A percentile compares a stretch with the other conserved stretches of the same genome.
Evolutionary conservation across 106 monocot genomes (phyloP).

Genomic region (Cymbidium sinense): DNA sequence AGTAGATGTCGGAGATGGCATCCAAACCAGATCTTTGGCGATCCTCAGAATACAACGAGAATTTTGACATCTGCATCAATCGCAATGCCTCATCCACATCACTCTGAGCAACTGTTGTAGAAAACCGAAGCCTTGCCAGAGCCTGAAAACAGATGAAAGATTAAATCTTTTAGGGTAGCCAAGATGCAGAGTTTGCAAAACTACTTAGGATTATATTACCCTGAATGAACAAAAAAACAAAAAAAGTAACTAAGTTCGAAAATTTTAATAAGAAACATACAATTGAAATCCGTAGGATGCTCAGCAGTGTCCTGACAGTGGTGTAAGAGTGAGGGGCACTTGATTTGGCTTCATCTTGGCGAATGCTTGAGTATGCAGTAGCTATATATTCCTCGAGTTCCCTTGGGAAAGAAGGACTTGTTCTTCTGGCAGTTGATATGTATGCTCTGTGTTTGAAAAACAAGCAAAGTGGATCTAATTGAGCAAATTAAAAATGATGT

Average conservation of each 20-base stretch:
- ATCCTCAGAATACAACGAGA: conserved; percentile 89
- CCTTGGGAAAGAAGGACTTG: conserved; percentile 68
- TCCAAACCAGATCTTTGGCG: conserved; percentile 93
- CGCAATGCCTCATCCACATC: conserved; percentile 96
- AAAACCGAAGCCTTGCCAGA: conserved; percentile 91
- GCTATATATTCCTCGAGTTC: conserved; percentile 96
- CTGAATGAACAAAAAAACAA: background rate
- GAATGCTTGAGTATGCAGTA: conserved; percentile 92
- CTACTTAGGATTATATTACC: background rate
- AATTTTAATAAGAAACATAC: conserved; percentile 35
- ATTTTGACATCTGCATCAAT: conserved; percentile 98
- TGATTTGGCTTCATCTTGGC: conserved; percentile 97
- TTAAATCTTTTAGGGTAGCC: background rate
- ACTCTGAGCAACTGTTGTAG: conserved; percentile 86
- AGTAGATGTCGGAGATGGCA: conserved; percentile 98
- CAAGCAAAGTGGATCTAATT: background rate
- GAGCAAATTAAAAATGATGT: background rate
- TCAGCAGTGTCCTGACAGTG: conserved; percentile 86
- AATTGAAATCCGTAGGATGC: conserved; percentile 95
- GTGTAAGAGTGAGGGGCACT: conserved; percentile 95
- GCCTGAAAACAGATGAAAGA: conserved; percentile 38
- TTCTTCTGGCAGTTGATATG: conserved; percentile 85
- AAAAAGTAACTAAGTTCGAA: background rate
- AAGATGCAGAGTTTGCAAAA: background rate
- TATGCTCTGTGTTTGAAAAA: conserved; percentile 55